Percentiles rank a stretch among this genome's conserved stretches.
These are phyloP conservation scores for Ophidiomyces ophidiicola DNA, from an alignment of 2,329 filamentous ascomycete genomes.

Conservation along the genomic window DNA sequence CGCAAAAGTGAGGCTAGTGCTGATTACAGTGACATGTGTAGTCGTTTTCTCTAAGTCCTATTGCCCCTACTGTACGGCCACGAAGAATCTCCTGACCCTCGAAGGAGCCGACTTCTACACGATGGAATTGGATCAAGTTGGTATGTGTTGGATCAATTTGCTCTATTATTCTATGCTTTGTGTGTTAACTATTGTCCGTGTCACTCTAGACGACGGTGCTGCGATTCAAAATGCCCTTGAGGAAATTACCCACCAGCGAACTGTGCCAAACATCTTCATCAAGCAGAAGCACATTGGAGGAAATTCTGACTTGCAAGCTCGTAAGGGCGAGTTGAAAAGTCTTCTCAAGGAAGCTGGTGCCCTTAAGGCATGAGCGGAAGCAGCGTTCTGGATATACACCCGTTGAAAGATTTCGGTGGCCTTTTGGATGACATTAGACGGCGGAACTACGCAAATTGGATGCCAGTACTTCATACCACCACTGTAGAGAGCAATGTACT, in stretches of 20 bases:
- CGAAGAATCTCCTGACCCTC: slow-evolving; percentile 62
- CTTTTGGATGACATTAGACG: neutral
- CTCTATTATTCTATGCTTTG: neutral
- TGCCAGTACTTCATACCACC: no score
- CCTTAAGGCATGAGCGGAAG: slow-evolving; percentile 32
- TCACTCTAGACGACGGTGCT: slow-evolving; percentile 62
- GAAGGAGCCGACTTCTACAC: slow-evolving; percentile 59
- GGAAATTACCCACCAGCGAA: slow-evolving; percentile 69
- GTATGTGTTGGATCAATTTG: slow-evolving; percentile 41
- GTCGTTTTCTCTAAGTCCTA: slow-evolving; percentile 96
- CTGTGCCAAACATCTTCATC: slow-evolving; percentile 95
- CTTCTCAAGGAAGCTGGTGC: slow-evolving; percentile 55
- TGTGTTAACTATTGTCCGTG: no score
- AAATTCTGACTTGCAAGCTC: slow-evolving; percentile 74
- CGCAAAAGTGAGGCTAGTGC: no score
- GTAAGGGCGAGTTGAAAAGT: slow-evolving; percentile 49
- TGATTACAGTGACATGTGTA: no score
- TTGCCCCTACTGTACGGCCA: slow-evolving; percentile 80
- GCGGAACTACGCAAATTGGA: no score
- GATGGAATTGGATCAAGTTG: slow-evolving; percentile 73
- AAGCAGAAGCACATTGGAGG: slow-evolving; percentile 82
- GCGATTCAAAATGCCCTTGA: slow-evolving; percentile 73
- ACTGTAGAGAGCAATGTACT: no score
- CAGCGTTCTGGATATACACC: slow-evolving; percentile 4
- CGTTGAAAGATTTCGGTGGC: neutral